phyloP scores from a whole-genome alignment of 768 basidiomycete genomes.

The Peribolospora baueri region DNA sequence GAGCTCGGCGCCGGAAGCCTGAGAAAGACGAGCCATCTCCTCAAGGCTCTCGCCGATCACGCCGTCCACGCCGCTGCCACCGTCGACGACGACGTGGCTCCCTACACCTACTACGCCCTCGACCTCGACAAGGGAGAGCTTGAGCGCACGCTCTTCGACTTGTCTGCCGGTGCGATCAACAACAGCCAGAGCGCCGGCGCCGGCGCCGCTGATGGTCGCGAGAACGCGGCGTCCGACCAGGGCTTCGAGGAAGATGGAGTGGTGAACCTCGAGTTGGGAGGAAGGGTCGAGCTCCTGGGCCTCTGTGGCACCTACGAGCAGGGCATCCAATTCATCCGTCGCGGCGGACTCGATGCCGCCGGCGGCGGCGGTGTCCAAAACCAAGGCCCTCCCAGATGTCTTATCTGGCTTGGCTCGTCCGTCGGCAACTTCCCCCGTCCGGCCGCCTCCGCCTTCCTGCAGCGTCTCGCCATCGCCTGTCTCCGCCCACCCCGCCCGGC shows the following conservation, averaged over 20 bases:
- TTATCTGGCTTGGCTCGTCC: constrained; percentile 78
- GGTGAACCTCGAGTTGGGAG: constrained; percentile 23
- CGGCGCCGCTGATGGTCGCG: too few species aligned
- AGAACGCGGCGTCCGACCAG: constrained; percentile 4
- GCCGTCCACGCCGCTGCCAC: constrained; percentile 17
- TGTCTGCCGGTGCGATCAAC: constrained; percentile 35
- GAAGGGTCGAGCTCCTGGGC: constrained; percentile 56
- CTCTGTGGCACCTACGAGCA: constrained; percentile 80
- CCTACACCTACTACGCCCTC: constrained; percentile 55
- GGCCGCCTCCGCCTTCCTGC: constrained; percentile 47
- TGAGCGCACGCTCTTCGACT: constrained; percentile 44
- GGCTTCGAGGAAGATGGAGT: background rate
- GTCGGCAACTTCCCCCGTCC: constrained; percentile 65
- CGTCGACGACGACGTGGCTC: constrained; percentile 7
- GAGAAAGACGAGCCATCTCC: constrained; percentile 22
- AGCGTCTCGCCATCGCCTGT: too few species aligned
- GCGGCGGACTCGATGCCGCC: constrained; percentile 2
- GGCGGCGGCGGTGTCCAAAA: background rate
- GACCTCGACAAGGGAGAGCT: constrained; percentile 77
- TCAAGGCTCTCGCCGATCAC: constrained; percentile 39
- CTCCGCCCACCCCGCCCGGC: too few species aligned
- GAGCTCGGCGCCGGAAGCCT: constrained; percentile 91
- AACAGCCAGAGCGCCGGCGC: too few species aligned
- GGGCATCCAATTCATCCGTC: constrained; percentile 46
- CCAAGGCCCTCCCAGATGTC: constrained; percentile 12